These are phyloP conservation scores for Panicum virgatum DNA, from an alignment of 202 grass and related monocot species.

Conservation along the genomic window DNA sequence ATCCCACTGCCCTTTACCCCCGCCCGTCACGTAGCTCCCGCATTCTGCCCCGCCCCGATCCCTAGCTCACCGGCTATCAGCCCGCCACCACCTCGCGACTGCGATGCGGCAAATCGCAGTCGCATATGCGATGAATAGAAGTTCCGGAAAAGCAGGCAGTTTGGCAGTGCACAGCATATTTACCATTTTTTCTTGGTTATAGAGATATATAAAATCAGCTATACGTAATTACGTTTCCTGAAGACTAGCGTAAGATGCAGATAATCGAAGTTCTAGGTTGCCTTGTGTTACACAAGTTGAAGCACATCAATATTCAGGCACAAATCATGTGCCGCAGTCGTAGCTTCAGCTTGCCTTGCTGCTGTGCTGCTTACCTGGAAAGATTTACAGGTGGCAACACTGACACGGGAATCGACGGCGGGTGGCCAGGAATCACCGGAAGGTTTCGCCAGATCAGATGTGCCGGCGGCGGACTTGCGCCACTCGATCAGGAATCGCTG, in stretches of 20 bases:
- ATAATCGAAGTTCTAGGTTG: not conserved
- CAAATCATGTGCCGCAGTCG: not conserved
- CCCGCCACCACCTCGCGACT: too few species aligned
- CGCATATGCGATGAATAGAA: too few species aligned
- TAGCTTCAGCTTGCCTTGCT: not conserved
- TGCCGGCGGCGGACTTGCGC: constrained; percentile 23
- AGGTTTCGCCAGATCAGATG: constrained; percentile 1
- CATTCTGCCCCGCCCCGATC: too few species aligned
- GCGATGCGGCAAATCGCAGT: too few species aligned
- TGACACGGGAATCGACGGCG: constrained; percentile 11
- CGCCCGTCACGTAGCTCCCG: too few species aligned
- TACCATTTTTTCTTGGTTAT: too few species aligned
- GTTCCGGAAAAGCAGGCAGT: too few species aligned
- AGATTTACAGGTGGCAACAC: not conserved
- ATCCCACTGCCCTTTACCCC: too few species aligned
- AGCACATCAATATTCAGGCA: not conserved
- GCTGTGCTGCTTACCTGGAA: not conserved
- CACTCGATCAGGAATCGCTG: constrained; percentile 31
- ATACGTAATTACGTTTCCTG: not conserved
- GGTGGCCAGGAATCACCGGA: constrained; percentile 11
- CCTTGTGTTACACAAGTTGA: too few species aligned
- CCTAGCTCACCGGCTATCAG: too few species aligned
- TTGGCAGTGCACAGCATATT: not conserved
- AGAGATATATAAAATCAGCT: too few species aligned
- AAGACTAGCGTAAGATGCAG: too few species aligned